Percentiles rank a stretch among this genome's conserved stretches.
Conservation (phyloP, 2,329 filamentous ascomycete genomes). For the Stagonosporopsis cucurbitacearum region DNA sequence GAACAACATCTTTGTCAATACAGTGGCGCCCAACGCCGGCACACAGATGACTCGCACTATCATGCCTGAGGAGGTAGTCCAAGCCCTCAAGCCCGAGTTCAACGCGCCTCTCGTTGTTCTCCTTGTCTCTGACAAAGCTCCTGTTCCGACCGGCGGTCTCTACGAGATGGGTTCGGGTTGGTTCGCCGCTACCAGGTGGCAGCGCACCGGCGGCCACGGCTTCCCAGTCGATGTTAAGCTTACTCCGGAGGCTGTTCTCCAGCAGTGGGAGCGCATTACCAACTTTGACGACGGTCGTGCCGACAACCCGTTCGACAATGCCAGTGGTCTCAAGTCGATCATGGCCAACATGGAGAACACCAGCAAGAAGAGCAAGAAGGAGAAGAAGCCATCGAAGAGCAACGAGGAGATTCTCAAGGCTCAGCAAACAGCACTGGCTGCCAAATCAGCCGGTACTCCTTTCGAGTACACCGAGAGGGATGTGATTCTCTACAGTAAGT, state of each 20-base stretch:
- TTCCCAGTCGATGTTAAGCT: conserved; percentile 84
- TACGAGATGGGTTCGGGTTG: conserved; percentile 97
- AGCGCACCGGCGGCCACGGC: conserved; percentile 84
- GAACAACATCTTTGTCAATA: conserved; percentile 98
- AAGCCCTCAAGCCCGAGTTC: conserved; percentile 99
- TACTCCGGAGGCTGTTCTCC: conserved; percentile 82
- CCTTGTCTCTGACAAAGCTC: conserved; percentile 85
- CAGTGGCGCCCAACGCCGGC: conserved; percentile 95
- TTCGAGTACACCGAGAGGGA: conserved; percentile 88
- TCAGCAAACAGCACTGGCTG: conserved; percentile 77
- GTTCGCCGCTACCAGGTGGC: conserved; percentile 92
- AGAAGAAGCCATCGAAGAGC: conserved; percentile 58
- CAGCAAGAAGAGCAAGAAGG: conserved; percentile 52
- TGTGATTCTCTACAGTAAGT: conserved; percentile 81
- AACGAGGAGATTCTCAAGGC: conserved; percentile 72
- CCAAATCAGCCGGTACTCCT: conserved; percentile 73
- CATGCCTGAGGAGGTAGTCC: conserved; percentile 95
- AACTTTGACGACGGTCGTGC: conserved; percentile 88
- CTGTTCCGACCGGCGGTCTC: conserved; percentile 82
- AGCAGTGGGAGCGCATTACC: conserved; percentile 69
- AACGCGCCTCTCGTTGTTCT: conserved; percentile 91
- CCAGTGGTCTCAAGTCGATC: conserved; percentile 79
- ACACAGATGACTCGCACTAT: conserved; percentile 94
- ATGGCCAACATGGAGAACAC: conserved; percentile 87
- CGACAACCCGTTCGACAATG: conserved; percentile 81